Conservation (phyloP, 140 eudicot species). For the Bidens hawaiensis region DNA sequence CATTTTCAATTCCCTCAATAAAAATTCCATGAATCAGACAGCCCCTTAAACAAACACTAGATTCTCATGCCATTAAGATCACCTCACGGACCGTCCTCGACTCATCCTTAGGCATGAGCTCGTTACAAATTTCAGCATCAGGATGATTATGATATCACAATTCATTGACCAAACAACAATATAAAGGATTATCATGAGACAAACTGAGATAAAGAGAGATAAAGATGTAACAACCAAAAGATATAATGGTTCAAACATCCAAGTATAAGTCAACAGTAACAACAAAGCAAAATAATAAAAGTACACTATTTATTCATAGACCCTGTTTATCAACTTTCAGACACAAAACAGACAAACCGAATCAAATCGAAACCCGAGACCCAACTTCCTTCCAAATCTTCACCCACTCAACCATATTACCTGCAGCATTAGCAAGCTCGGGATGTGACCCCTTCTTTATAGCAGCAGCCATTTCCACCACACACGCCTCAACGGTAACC, state of each 20-base stretch:
- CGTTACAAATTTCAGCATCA: too few species aligned
- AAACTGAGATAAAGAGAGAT: neutral
- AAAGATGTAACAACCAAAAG: neutral
- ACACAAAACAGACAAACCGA: neutral
- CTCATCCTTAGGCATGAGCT: too few species aligned
- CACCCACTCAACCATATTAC: constrained; percentile 77
- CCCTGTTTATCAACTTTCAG: neutral
- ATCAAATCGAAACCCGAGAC: constrained; percentile 24
- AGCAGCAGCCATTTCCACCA: constrained; percentile 68
- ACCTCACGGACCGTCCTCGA: too few species aligned
- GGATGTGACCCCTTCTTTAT: constrained; percentile 56
- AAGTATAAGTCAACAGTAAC: neutral
- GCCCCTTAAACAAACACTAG: too few species aligned
- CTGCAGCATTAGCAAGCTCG: constrained; percentile 57
- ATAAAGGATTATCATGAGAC: neutral
- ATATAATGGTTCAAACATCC: neutral
- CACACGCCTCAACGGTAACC: constrained; percentile 70
- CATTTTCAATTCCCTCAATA: too few species aligned
- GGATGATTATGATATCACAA: too few species aligned
- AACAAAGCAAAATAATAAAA: neutral
- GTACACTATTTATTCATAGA: constrained; percentile 6
- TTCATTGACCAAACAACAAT: too few species aligned
- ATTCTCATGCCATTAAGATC: too few species aligned
- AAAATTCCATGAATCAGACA: too few species aligned
- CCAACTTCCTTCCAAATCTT: constrained; percentile 69